Percentiles rank a stretch among this genome's conserved stretches.
Evolutionary conservation across 441 rosid genomes (phyloP).

Genomic region (Brassica balearica): DNA sequence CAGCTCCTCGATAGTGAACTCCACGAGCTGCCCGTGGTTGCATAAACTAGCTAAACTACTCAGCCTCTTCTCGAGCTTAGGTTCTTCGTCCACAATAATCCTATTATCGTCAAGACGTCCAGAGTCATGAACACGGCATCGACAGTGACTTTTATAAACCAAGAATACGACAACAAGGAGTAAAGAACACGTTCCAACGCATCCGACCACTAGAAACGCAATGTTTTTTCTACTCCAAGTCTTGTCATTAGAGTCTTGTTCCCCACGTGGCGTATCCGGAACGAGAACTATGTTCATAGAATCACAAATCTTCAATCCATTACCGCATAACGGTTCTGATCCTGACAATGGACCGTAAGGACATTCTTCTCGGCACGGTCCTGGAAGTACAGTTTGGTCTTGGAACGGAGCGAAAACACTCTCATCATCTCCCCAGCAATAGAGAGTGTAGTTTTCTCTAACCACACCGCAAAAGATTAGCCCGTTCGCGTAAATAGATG

Average conservation of each 20-base stretch:
- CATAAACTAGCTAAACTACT: conserved; percentile 74
- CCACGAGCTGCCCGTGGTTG: conserved; percentile 61
- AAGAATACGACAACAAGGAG: conserved; percentile 53
- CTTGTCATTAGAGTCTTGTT: conserved; percentile 1
- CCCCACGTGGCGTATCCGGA: background rate
- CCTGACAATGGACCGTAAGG: conserved; percentile 40
- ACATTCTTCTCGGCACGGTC: conserved; percentile 53
- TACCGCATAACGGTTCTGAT: conserved; percentile 40
- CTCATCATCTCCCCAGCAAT: conserved; percentile 59
- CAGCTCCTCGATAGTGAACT: conserved; percentile 56
- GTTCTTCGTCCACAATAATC: background rate
- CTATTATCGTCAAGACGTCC: conserved; percentile 59
- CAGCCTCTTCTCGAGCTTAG: conserved; percentile 62
- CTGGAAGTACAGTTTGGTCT: conserved; percentile 49
- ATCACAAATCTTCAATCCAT: conserved; percentile 42
- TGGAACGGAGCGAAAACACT: conserved; percentile 35
- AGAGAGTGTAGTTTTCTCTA: conserved; percentile 39
- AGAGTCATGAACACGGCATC: conserved; percentile 74
- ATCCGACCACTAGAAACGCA: conserved; percentile 65
- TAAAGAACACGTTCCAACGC: conserved; percentile 56
- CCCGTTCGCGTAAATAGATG: conserved; percentile 56
- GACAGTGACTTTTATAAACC: conserved; percentile 49
- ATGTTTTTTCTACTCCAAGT: conserved; percentile 54
- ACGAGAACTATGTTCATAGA: conserved; percentile 3
- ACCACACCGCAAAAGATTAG: conserved; percentile 63